Evolutionary conservation across 2,329 filamentous ascomycete genomes (phyloP).

Genomic region (Aphanoascus verrucosus): DNA sequence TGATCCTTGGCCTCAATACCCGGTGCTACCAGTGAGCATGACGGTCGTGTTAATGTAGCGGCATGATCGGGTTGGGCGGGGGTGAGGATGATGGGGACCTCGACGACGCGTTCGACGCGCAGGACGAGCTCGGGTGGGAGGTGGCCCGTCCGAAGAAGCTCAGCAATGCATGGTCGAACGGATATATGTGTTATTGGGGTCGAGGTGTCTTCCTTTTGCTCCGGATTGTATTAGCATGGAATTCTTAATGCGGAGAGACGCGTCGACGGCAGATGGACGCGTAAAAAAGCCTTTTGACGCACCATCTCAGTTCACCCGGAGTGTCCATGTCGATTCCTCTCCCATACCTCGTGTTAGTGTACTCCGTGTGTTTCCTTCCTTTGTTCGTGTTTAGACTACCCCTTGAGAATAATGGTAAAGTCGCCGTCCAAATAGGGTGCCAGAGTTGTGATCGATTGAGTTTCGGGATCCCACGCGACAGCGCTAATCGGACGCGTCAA

Average conservation of each 20-base stretch:
- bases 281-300: background rate
- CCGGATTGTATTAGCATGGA: background rate
- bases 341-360: background rate
- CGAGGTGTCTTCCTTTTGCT: conserved; percentile 1
- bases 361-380: background rate
- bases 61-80: background rate
- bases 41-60: background rate
- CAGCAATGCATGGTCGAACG: conserved; percentile 22
- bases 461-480: background rate
- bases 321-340: background rate
- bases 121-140: conserved; percentile 20
- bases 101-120: conserved; percentile 22
- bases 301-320: conserved; percentile 6
- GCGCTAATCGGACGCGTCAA: background rate
- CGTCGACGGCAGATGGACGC: background rate
- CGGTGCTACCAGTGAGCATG: background rate
- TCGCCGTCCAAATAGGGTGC: background rate
- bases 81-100: conserved; percentile 10
- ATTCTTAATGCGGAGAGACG: background rate
- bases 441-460: background rate
- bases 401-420: background rate
- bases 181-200: background rate
- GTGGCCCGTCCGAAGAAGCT: conserved; percentile 23
- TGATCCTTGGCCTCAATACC: background rate
- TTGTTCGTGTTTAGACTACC: background rate